phyloP scores from a whole-genome alignment of 1,284 basidiomycete genomes.

The Malassezia japonica region DNA sequence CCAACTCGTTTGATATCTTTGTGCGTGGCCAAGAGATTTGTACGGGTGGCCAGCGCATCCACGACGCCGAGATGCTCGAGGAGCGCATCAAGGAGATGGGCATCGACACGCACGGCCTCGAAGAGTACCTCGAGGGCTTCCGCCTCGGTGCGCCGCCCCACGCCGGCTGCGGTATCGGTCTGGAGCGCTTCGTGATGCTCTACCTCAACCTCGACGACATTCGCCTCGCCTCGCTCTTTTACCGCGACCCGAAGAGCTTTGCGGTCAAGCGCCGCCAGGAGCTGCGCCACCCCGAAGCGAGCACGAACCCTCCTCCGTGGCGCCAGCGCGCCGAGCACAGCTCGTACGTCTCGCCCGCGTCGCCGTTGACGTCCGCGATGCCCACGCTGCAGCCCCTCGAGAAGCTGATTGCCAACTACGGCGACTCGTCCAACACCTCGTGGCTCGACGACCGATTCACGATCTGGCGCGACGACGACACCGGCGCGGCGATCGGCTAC shows the following conservation, averaged over 20 bases:
- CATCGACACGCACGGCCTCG: constrained; percentile 29
- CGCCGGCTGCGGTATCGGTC: constrained; percentile 45
- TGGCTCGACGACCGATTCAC: constrained; percentile 57
- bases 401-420: constrained; percentile 55
- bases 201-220: constrained; percentile 46
- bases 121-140: constrained; percentile 46
- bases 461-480: constrained; percentile 53
- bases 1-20: constrained; percentile 46
- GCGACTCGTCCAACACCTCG: constrained; percentile 56
- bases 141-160: constrained; percentile 43
- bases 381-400: constrained; percentile 42
- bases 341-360: background rate
- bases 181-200: constrained; percentile 44
- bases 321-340: constrained; percentile 12
- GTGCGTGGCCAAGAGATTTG: constrained; percentile 47
- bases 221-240: constrained; percentile 41
- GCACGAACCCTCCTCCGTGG: constrained; percentile 38
- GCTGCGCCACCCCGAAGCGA: constrained; percentile 39
- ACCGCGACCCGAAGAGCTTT: constrained; percentile 42
- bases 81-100: constrained; percentile 29
- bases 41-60: constrained; percentile 46
- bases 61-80: constrained; percentile 36
- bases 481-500: constrained; percentile 54
- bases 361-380: constrained; percentile 8
- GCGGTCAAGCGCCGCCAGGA: constrained; percentile 22